Conservation (phyloP, 2,329 filamentous ascomycete genomes). For the Dactylellina sp. region DNA sequence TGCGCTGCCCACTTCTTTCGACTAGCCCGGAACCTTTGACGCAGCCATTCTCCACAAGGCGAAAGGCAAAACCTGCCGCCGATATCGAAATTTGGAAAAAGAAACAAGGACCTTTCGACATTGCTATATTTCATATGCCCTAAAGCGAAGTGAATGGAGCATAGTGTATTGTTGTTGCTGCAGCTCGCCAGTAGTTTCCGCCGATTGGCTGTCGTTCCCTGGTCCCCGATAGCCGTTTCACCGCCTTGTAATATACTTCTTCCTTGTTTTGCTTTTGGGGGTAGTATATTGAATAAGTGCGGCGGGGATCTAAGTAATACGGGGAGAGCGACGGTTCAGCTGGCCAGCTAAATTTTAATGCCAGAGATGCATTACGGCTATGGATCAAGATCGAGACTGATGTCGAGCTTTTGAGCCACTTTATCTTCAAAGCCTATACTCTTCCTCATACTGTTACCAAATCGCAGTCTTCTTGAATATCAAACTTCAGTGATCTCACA, state of each 20-base stretch:
- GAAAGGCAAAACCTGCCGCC: constrained; percentile 30
- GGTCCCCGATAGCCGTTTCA: constrained; percentile 29
- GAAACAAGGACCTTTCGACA: constrained; percentile 3
- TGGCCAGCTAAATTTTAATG: no score
- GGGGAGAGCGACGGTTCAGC: no score
- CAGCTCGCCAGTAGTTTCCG: constrained; percentile 4
- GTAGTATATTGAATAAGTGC: constrained; percentile 13
- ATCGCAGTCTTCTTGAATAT: constrained; percentile 18
- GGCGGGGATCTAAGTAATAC: not conserved
- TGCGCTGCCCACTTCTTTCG: constrained; percentile 12
- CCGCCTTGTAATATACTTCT: constrained; percentile 11
- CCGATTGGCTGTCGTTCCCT: constrained; percentile 22
- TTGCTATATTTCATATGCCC: not conserved
- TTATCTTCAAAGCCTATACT: constrained; percentile 10
- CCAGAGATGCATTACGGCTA: not conserved
- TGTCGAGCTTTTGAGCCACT: not conserved
- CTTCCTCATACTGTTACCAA: constrained; percentile 20
- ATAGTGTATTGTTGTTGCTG: not conserved
- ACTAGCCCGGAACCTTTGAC: not conserved
- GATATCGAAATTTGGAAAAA: constrained; percentile 26
- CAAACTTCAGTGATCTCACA: constrained; percentile 6
- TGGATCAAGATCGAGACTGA: not conserved
- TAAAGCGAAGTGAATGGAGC: constrained; percentile 14
- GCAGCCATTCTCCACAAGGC: constrained; percentile 22
- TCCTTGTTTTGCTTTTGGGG: constrained; percentile 21